Percentiles rank a stretch among this genome's conserved stretches.
Conservation (phyloP, 2,329 filamentous ascomycete genomes). For the Sarocladium kiliense region DNA sequence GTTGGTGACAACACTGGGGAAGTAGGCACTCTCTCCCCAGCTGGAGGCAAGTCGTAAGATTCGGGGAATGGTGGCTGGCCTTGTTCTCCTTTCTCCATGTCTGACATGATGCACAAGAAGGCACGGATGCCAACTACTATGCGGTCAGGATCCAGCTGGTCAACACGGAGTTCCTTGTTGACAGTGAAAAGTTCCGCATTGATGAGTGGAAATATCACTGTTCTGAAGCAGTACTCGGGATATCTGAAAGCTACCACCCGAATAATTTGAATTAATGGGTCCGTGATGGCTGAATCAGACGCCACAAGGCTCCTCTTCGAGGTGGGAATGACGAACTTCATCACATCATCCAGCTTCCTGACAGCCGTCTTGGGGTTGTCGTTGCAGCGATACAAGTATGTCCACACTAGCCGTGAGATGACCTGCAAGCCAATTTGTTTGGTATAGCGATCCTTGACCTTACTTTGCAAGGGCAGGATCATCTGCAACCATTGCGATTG, state of each 20-base stretch:
- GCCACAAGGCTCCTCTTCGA: conserved; percentile 77
- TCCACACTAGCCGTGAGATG: conserved; percentile 87
- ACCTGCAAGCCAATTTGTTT: conserved; percentile 80
- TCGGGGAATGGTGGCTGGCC: conserved; percentile 79
- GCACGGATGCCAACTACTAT: conserved; percentile 97
- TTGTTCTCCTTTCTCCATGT: conserved; percentile 79
- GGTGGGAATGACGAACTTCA: conserved; percentile 71
- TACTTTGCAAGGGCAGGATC: conserved; percentile 70
- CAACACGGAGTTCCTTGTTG: conserved; percentile 73
- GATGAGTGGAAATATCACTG: conserved; percentile 89
- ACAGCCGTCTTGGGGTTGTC: conserved; percentile 64
- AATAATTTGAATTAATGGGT: conserved; percentile 89
- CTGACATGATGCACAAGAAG: conserved; percentile 87
- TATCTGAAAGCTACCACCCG: conserved; percentile 91
- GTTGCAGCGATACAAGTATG: conserved; percentile 79
- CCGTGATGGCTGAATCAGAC: conserved; percentile 76
- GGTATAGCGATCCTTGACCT: conserved; percentile 76
- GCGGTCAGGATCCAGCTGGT: conserved; percentile 90
- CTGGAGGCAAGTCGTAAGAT: conserved; percentile 41
- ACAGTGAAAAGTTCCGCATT: conserved; percentile 84
- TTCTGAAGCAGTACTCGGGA: conserved; percentile 88
- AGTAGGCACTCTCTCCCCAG: conserved; percentile 38
- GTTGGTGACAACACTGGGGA: conserved; percentile 44
- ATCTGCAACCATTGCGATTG: conserved; percentile 81
- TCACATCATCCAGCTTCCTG: conserved; percentile 84